Evolutionary conservation across 2,329 filamentous ascomycete species (phyloP), one percentile per base, ranked within the genome.

Genomic region (Claviceps africana): DNA sequence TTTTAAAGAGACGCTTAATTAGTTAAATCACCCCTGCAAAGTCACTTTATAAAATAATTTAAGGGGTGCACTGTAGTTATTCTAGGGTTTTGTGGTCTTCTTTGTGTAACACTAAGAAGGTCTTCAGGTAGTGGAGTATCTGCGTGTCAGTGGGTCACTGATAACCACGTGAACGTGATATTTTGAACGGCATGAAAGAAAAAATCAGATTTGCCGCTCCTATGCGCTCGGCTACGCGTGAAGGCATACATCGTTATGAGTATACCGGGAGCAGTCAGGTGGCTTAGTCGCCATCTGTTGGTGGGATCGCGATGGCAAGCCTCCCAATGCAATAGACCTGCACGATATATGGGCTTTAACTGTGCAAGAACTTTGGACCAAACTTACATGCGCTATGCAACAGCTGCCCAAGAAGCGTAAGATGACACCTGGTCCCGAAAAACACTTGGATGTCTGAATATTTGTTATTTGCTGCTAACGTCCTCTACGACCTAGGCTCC

Each of bases 351-450:
- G 31, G 22, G 22, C 17, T 31, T 46, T 4, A 3, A 4, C n/a
- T 22, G 11, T 40, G n/a, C n/a, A 40, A 53, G 53, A 50, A 35
- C 61, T 37, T 70, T 71, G 48, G 65, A 63, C 58, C 63, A 64
- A 56, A 67, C 67, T 31, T 44, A 58, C 35, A 51, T 56, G 52
- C 59, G 58, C 39, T 47, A 54, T 10, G 61, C 62, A 46, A 64
- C 56, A 50, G 70, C 67, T 52, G 70, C 70, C 43, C 69, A 71
- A 55, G 69, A 71, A 62, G 70, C 70, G 69, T 71, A 62, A 58
- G 67, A 57, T 15, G 17, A 48, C 17, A 44, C 40, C 40, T 21
- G n/a, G 17, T n/a, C 47, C 11, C 9, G 22, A 22, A 19, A 19
- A 35, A 40, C 15, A 28, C 22, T 40, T 21, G n/a, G 8, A 30